Percentiles rank a stretch among this genome's conserved stretches.
phyloP scores from a whole-genome alignment of 2,329 filamentous ascomycete genomes.

The Sclerotinia sclerotiorum region DNA sequence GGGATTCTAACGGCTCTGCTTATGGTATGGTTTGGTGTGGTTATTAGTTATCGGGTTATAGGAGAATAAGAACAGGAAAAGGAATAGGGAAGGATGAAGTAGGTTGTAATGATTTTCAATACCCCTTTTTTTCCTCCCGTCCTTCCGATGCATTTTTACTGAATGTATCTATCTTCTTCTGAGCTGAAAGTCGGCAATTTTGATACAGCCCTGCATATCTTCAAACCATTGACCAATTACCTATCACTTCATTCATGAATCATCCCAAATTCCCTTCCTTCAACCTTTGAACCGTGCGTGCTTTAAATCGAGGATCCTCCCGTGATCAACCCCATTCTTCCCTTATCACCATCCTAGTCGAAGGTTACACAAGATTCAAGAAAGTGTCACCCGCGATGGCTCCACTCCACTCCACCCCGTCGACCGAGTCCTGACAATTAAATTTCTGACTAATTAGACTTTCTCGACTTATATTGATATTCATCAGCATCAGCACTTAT shows the following conservation, averaged over 20 bases:
- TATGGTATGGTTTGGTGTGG: neutral
- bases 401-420: too few relatives aligned
- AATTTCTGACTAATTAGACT: too few relatives aligned
- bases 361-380: neutral
- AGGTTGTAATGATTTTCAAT: neutral
- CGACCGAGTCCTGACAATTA: too few relatives aligned
- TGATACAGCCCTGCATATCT: too few relatives aligned
- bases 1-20: slow-evolving; percentile 1
- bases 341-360: neutral
- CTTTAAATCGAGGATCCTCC: neutral
- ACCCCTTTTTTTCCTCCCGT: neutral
- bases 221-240: too few relatives aligned
- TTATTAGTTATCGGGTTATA: neutral
- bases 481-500: too few relatives aligned
- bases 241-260: too few relatives aligned
- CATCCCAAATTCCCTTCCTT: too few relatives aligned
- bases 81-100: neutral
- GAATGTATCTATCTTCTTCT: neutral
- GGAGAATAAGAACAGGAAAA: neutral
- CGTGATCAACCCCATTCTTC: slow-evolving; percentile 5
- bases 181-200: neutral
- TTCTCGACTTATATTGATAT: too few relatives aligned
- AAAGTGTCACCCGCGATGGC: neutral
- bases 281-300: too few relatives aligned
- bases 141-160: too few relatives aligned